phyloP scores from a whole-genome alignment of 805 yeast species.

The Monosporozyma aerobia region DNA sequence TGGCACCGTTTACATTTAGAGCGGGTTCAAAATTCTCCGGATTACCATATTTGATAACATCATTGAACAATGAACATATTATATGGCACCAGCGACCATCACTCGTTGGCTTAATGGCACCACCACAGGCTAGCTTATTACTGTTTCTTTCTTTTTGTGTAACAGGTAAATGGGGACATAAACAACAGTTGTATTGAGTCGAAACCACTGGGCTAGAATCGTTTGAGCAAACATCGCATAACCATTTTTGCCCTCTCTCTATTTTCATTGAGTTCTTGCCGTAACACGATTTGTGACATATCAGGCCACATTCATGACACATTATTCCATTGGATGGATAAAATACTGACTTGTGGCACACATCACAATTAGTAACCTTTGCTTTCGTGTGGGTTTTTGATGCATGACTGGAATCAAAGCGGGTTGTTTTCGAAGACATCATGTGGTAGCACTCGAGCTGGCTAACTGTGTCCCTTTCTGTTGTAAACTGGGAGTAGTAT shows the following conservation, averaged over 20 bases:
- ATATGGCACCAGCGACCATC: slow-evolving; percentile 74
- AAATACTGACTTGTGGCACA: not conserved
- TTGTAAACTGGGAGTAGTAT: not conserved
- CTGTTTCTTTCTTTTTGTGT: slow-evolving; percentile 38
- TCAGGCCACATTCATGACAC: slow-evolving; percentile 60
- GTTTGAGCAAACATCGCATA: slow-evolving; percentile 72
- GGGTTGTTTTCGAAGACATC: not conserved
- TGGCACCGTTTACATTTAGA: slow-evolving; percentile 29
- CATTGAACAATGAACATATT: slow-evolving; percentile 53
- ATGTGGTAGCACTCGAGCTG: not conserved
- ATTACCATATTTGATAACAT: slow-evolving; percentile 38
- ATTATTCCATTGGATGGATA: slow-evolving; percentile 19
- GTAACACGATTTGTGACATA: slow-evolving; percentile 63
- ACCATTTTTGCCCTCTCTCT: slow-evolving; percentile 41
- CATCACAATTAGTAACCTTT: not conserved
- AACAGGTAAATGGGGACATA: slow-evolving; percentile 52
- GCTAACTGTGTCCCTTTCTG: not conserved
- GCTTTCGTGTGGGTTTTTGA: not conserved
- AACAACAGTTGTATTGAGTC: slow-evolving; percentile 49
- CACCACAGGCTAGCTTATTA: slow-evolving; percentile 35
- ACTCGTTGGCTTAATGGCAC: slow-evolving; percentile 58
- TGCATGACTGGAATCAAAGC: not conserved
- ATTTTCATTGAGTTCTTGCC: slow-evolving; percentile 33
- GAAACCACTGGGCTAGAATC: slow-evolving; percentile 51
- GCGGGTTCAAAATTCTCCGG: slow-evolving; percentile 39